Evolutionary conservation across 2,329 filamentous ascomycete species (phyloP).

Genomic region (Paracamarosporium sp.): DNA sequence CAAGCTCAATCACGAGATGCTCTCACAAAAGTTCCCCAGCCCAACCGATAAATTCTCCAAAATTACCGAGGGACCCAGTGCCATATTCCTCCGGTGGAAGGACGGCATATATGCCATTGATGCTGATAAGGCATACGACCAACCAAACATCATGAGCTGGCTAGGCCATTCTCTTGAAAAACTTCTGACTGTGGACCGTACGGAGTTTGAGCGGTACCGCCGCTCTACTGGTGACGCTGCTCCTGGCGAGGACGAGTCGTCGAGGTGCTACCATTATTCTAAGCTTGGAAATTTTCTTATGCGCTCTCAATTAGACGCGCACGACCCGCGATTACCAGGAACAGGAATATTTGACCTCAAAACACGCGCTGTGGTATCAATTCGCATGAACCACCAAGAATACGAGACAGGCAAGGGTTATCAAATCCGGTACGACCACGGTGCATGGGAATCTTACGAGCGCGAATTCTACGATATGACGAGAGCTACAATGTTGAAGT

Average conservation of each 20-base stretch:
- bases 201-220: slow-evolving; percentile 86
- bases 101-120: slow-evolving; percentile 93
- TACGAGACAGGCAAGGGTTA: slow-evolving; percentile 82
- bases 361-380: slow-evolving; percentile 87
- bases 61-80: slow-evolving; percentile 72
- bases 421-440: slow-evolving; percentile 78
- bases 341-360: slow-evolving; percentile 96
- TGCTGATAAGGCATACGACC: slow-evolving; percentile 90
- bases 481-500: slow-evolving; percentile 91
- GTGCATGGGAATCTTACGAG: slow-evolving; percentile 89
- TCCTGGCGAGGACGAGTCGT: slow-evolving; percentile 67
- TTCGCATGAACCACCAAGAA: slow-evolving; percentile 82
- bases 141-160: slow-evolving; percentile 84
- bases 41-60: slow-evolving; percentile 72
- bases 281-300: slow-evolving; percentile 87
- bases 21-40: slow-evolving; percentile 71
- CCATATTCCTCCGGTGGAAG: slow-evolving; percentile 81
- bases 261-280: slow-evolving; percentile 78
- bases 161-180: slow-evolving; percentile 98
- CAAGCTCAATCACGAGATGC: slow-evolving; percentile 67
- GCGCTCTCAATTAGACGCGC: slow-evolving; percentile 91
- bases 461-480: slow-evolving; percentile 98
- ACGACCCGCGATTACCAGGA: slow-evolving; percentile 85
- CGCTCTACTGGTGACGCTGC: slow-evolving; percentile 64
- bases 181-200: slow-evolving; percentile 80